phyloP scores from a whole-genome alignment of 1,284 basidiomycete species.

The Cryptococcus amylolentus region DNA sequence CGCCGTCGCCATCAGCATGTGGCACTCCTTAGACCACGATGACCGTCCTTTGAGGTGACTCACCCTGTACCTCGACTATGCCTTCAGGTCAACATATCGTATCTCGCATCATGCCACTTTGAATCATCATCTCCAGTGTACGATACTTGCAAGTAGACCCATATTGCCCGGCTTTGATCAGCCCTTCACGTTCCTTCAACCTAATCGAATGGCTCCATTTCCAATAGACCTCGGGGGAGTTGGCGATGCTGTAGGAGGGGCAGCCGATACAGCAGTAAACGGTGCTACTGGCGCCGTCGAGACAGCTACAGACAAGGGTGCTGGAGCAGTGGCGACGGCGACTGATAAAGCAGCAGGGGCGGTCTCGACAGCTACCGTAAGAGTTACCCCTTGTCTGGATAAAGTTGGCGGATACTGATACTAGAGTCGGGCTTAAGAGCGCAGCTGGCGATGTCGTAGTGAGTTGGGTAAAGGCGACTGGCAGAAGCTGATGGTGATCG shows the following conservation, averaged over 20 bases:
- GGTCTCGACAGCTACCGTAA: conserved; percentile 8
- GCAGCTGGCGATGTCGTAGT: background rate
- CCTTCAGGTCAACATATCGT: no score
- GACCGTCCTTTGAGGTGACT: background rate
- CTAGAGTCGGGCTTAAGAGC: background rate
- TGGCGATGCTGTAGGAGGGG: conserved; percentile 4
- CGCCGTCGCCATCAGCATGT: background rate
- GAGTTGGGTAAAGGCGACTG: background rate
- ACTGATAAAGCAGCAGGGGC: conserved; percentile 1
- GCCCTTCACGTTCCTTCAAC: no score
- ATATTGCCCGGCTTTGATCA: no score
- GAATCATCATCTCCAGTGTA: no score
- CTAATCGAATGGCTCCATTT: conserved; percentile 3
- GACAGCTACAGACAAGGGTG: conserved; percentile 4
- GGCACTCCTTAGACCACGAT: background rate
- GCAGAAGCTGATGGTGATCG: background rate
- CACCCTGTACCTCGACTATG: no score
- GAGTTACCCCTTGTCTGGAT: background rate
- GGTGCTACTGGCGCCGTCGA: conserved; percentile 3
- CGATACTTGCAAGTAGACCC: no score
- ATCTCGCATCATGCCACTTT: no score
- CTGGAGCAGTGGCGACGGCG: conserved; percentile 4
- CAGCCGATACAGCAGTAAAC: conserved; percentile 1
- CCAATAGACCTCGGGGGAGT: conserved; percentile 5
- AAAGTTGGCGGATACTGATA: background rate